Conservation (phyloP, 2,329 filamentous ascomycete species). For the Geosmithia flava region DNA sequence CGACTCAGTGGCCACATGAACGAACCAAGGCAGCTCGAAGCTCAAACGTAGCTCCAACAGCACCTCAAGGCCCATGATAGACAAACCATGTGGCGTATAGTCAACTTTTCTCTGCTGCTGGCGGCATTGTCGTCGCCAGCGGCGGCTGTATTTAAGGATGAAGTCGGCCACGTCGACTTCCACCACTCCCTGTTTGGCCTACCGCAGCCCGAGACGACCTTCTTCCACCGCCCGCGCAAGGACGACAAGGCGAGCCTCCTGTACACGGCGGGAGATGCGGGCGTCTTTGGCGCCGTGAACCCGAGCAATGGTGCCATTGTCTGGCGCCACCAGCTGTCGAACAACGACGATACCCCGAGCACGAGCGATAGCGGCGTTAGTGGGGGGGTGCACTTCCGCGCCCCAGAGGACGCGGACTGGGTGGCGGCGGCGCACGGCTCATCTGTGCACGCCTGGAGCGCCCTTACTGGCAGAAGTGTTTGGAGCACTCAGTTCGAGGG, state of each 20-base stretch:
- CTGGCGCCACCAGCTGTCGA: slow-evolving; percentile 71
- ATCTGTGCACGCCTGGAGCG: slow-evolving; percentile 71
- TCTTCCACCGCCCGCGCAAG: slow-evolving; percentile 81
- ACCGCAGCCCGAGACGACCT: slow-evolving; percentile 71
- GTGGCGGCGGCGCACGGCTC: slow-evolving; percentile 61
- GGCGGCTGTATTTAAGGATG: slow-evolving; percentile 70
- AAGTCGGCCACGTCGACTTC: slow-evolving; percentile 86
- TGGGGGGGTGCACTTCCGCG: slow-evolving; percentile 45
- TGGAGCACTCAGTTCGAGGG: slow-evolving; percentile 59
- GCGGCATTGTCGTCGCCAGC: slow-evolving; percentile 28
- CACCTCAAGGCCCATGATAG: slow-evolving; percentile 1
- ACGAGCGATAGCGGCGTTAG: slow-evolving; percentile 14
- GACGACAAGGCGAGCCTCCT: slow-evolving; percentile 79
- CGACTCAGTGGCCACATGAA: not conserved
- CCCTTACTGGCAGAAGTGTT: slow-evolving; percentile 62
- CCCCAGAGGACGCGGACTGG: slow-evolving; percentile 68
- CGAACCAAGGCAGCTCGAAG: not conserved
- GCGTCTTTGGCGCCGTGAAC: slow-evolving; percentile 77
- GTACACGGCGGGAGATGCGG: slow-evolving; percentile 79
- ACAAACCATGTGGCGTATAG: slow-evolving; percentile 20
- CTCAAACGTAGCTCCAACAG: not conserved
- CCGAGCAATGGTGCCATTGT: slow-evolving; percentile 73
- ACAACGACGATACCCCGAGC: slow-evolving; percentile 10
- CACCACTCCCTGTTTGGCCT: slow-evolving; percentile 81
- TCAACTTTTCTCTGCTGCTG: slow-evolving; percentile 22